Evolutionary conservation across 2,329 filamentous ascomycete genomes (phyloP).

Genomic region (Aspergillus novoparasiticus): DNA sequence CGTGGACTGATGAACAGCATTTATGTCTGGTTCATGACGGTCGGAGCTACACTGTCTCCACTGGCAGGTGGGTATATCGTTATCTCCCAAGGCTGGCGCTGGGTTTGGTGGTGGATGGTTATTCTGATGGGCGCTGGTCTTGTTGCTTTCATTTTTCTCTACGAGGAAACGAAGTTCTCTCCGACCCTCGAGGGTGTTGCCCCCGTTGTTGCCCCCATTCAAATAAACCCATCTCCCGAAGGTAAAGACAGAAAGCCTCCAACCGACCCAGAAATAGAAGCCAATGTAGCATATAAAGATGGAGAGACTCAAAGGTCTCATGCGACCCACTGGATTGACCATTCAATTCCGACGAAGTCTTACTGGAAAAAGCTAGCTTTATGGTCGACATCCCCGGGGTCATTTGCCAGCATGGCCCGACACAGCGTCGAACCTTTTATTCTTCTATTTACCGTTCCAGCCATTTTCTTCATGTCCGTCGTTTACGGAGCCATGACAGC

Average conservation of each 20-base stretch:
- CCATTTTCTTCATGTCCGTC: slow-evolving; percentile 44
- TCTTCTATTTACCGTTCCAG: slow-evolving; percentile 52
- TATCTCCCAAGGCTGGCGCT: slow-evolving; percentile 50
- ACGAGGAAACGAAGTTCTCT: slow-evolving; percentile 43
- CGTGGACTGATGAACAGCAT: slow-evolving; percentile 51
- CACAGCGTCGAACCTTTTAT: slow-evolving; percentile 33
- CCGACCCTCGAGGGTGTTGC: not conserved
- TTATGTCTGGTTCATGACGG: slow-evolving; percentile 42
- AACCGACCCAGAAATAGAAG: not conserved
- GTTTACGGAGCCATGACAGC: slow-evolving; percentile 43
- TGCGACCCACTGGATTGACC: not conserved
- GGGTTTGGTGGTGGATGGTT: slow-evolving; percentile 52
- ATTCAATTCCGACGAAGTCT: slow-evolving; percentile 17
- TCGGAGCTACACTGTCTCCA: slow-evolving; percentile 41
- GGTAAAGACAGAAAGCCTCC: not conserved
- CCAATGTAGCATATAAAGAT: not conserved
- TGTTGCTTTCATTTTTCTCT: slow-evolving; percentile 47
- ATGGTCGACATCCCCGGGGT: slow-evolving; percentile 22
- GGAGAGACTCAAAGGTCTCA: not conserved
- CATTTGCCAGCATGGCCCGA: slow-evolving; percentile 17
- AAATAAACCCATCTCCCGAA: not conserved
- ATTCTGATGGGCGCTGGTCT: slow-evolving; percentile 44
- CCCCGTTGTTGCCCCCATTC: not conserved
- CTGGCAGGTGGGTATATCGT: slow-evolving; percentile 37
- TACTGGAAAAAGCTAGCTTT: slow-evolving; percentile 48